Evolutionary conservation across 495 filamentous ascomycete genomes (phyloP).

Genomic region (Xylaria nigripes): DNA sequence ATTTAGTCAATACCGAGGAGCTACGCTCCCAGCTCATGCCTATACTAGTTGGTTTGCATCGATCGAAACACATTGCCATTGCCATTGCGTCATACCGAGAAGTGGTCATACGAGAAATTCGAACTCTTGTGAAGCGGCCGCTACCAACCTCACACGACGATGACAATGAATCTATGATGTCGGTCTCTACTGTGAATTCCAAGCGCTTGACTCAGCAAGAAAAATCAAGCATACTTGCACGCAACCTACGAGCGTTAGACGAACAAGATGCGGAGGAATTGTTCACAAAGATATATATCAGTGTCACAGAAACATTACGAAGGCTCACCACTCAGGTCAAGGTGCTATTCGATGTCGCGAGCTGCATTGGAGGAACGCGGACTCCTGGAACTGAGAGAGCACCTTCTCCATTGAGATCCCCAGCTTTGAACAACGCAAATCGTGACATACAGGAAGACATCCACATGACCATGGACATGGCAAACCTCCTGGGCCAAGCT

Average conservation of each 20-base stretch:
- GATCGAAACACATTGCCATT: conserved; percentile 65
- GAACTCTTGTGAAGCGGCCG: conserved; percentile 72
- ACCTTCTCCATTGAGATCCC: conserved; percentile 32
- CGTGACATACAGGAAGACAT: conserved; percentile 68
- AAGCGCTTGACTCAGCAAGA: conserved; percentile 73
- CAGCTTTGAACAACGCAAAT: conserved; percentile 26
- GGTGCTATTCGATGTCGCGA: conserved; percentile 89
- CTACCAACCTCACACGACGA: conserved; percentile 89
- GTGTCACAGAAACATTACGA: conserved; percentile 77
- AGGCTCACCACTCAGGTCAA: conserved; percentile 87
- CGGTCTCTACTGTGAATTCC: conserved; percentile 66
- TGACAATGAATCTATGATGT: conserved; percentile 85
- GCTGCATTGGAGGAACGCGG: conserved; percentile 49
- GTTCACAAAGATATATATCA: conserved; percentile 71
- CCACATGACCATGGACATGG: conserved; percentile 78
- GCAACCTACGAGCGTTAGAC: conserved; percentile 80
- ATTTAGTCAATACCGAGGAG: conserved; percentile 58
- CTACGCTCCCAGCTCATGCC: conserved; percentile 59
- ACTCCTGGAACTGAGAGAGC: conserved; percentile 29
- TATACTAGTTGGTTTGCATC: conserved; percentile 68
- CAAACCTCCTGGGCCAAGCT: conserved; percentile 85
- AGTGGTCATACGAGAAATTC: conserved; percentile 78
- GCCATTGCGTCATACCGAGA: conserved; percentile 82
- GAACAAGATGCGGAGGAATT: conserved; percentile 80
- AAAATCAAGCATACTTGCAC: conserved; percentile 80